These are phyloP conservation scores for Lepidium didymum DNA, from an alignment of 345 rosid genomes.

Conservation along the genomic window DNA sequence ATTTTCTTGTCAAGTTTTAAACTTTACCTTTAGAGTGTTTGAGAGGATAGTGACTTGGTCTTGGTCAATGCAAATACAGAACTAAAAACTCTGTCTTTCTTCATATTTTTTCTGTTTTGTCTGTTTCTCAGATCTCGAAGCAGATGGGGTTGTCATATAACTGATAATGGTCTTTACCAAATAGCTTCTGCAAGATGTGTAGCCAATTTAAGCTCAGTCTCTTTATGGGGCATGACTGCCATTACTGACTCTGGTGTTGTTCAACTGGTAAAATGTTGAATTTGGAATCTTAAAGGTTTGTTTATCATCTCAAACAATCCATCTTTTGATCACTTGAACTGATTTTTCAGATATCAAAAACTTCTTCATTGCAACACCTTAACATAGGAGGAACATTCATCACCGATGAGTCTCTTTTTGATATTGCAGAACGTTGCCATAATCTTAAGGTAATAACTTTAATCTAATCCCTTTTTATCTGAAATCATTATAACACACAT, in stretches of 20 bases:
- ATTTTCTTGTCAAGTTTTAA: not conserved
- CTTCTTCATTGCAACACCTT: slow-evolving; percentile 65
- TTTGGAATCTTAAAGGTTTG: not conserved
- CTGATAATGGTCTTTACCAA: slow-evolving; percentile 64
- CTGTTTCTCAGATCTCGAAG: slow-evolving; percentile 58
- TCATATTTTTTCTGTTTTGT: not conserved
- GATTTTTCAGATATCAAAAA: slow-evolving; percentile 50
- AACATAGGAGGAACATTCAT: slow-evolving; percentile 89
- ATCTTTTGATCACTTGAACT: not conserved
- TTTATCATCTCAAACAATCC: not conserved
- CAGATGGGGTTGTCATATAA: slow-evolving; percentile 90
- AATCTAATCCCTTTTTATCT: not conserved
- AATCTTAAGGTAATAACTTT: slow-evolving; percentile 48
- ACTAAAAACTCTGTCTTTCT: not conserved
- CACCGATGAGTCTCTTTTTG: slow-evolving; percentile 72
- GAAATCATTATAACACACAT: not conserved
- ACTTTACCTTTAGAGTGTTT: not conserved
- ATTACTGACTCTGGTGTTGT: slow-evolving; percentile 85
- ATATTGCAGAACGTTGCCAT: slow-evolving; percentile 72
- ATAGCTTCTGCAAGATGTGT: slow-evolving; percentile 68
- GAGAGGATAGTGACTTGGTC: not conserved
- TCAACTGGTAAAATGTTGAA: slow-evolving; percentile 48
- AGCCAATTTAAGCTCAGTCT: slow-evolving; percentile 60
- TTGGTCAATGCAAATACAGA: not conserved
- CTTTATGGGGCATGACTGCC: slow-evolving; percentile 85